These are phyloP conservation scores for Kazachstania kunashirensis DNA, from an alignment of 805 yeast species.

Conservation along the genomic window DNA sequence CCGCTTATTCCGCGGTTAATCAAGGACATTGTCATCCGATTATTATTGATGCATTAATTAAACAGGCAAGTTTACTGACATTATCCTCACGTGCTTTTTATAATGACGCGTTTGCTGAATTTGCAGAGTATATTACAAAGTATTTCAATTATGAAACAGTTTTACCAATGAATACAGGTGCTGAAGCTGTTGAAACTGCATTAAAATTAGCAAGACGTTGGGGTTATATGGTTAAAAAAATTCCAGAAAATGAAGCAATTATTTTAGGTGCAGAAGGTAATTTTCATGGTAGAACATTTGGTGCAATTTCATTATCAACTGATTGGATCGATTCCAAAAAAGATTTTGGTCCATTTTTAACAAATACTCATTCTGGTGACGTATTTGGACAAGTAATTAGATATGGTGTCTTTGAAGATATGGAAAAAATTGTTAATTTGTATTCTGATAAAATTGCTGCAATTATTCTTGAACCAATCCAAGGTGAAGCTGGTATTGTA, in stretches of 20 bases:
- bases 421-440: slow-evolving; percentile 66
- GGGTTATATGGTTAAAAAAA: slow-evolving; percentile 86
- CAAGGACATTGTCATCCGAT: slow-evolving; percentile 98
- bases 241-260: slow-evolving; percentile 75
- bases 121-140: slow-evolving; percentile 81
- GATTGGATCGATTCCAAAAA: slow-evolving; percentile 79
- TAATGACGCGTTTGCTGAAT: slow-evolving; percentile 76
- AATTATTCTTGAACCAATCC: slow-evolving; percentile 86
- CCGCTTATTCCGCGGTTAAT: slow-evolving; percentile 95
- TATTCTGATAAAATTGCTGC: slow-evolving; percentile 91
- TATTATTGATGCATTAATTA: slow-evolving; percentile 72
- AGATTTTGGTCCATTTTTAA: slow-evolving; percentile 82
- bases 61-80: slow-evolving; percentile 79
- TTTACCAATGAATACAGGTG: slow-evolving; percentile 97
- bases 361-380: slow-evolving; percentile 72
- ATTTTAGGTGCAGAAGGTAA: slow-evolving; percentile 80
- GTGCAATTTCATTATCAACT: slow-evolving; percentile 91
- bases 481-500: slow-evolving; percentile 97
- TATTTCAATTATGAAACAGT: slow-evolving; percentile 87
- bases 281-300: slow-evolving; percentile 95
- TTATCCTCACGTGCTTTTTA: slow-evolving; percentile 89
- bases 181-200: slow-evolving; percentile 96
- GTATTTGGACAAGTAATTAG: slow-evolving; percentile 61
- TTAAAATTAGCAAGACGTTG: slow-evolving; percentile 92
- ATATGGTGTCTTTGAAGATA: slow-evolving; percentile 79